Evolutionary conservation across 2,329 filamentous ascomycete genomes (phyloP), one percentile per base, ranked within the genome.

Genomic region (Sporothrix variecibatus): DNA sequence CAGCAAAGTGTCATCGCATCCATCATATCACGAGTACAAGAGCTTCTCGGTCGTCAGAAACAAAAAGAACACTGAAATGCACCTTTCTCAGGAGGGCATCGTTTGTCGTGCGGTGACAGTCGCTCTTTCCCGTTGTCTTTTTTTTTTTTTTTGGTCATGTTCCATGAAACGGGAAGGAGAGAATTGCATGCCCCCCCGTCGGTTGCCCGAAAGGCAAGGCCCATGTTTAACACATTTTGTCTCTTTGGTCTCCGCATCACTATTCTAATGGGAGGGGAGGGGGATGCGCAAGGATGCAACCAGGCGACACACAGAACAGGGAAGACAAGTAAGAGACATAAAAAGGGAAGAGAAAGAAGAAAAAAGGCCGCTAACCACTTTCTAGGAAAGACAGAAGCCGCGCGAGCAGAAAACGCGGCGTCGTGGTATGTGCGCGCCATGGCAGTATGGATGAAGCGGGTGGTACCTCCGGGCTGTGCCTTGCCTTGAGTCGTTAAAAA

Each of bases 271-370:
- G 64, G 40, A 68, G 20, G 65, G 65, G 43, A 31, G 64, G 40
- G 40, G 64, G 64, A 49, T 56, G 34, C 5, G 51, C 68, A 71
- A 71, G 68, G 68, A 71, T 70, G 67, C 67, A 70, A 56, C 67
- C 49, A 53, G 53, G 65, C 65, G 17, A 51, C 65, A 69, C 43
- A 53, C 65, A 34, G 43, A 51, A 38, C 23, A 67, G 38, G 62
- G 64, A 46, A 67, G 64, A 65, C 38, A 65, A 34, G 34, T n/a
- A 49, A 64, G 28, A 31, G 31, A 43, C 17, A 34, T 12, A 26
- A 26, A 67, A 12, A 70, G 67, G 8, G 26, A 28, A 69, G 43
- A 38, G 67, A 69, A 46, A 38, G 3, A n/a, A 53, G n/a, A 28
- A 20, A 11, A 53, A 62, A 9, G 31, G 8, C 4, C 65, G 65